Percentiles rank a stretch among this genome's conserved stretches.
Conservation (phyloP, 1,139 yeast genomes). For the Geotrichum phurueaensis region DNA sequence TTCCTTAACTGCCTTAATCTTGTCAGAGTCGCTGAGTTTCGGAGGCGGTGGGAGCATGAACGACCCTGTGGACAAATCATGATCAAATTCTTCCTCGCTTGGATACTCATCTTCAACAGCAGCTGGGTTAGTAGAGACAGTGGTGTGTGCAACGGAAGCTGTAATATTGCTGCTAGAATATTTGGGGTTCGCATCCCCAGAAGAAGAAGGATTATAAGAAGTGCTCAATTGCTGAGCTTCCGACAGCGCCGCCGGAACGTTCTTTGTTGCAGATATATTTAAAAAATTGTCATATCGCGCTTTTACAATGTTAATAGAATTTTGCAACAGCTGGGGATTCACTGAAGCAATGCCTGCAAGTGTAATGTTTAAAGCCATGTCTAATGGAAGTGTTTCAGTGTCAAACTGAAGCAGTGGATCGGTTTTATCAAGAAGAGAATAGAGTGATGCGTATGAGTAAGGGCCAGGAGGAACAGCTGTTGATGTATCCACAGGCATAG, state of each 20-base stretch:
- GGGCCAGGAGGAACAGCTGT: slow-evolving; percentile 31
- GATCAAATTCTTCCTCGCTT: slow-evolving; percentile 8
- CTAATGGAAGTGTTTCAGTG: slow-evolving; percentile 59
- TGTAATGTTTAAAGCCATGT: slow-evolving; percentile 60
- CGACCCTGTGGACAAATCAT: slow-evolving; percentile 30
- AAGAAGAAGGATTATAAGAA: neutral
- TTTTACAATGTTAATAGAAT: slow-evolving; percentile 61
- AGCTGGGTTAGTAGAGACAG: neutral
- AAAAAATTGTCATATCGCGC: slow-evolving; percentile 50
- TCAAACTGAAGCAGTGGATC: slow-evolving; percentile 64
- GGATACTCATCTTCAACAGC: slow-evolving; percentile 28
- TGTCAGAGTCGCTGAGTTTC: slow-evolving; percentile 24
- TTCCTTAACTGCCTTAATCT: slow-evolving; percentile 25
- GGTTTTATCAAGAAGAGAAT: slow-evolving; percentile 55
- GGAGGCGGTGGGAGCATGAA: slow-evolving; percentile 56
- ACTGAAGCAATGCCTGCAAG: slow-evolving; percentile 55
- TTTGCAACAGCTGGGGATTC: slow-evolving; percentile 49
- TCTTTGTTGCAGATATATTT: slow-evolving; percentile 17
- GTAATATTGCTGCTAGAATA: neutral
- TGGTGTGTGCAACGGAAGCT: neutral
- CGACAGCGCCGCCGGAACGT: neutral
- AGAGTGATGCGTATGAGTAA: slow-evolving; percentile 38
- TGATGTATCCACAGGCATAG: slow-evolving; percentile 26
- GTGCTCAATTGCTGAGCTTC: neutral
- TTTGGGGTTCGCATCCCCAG: neutral